Evolutionary conservation across 192 early-diverging fungal species (phyloP).

Genomic region (Coemansia sp.): DNA sequence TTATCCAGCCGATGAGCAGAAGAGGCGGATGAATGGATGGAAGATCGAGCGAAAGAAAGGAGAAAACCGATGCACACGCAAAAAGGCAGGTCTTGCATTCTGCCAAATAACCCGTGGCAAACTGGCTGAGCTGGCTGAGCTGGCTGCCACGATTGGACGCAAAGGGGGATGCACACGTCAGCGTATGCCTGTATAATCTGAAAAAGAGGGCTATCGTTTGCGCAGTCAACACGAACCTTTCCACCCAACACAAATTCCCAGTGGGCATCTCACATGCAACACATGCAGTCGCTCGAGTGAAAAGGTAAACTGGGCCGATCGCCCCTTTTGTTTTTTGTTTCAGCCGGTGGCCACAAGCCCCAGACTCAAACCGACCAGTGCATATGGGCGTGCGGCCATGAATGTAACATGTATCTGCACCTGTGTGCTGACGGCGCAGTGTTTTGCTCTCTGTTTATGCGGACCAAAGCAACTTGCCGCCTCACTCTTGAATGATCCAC

Average conservation of each 20-base stretch:
- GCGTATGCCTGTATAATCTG: background rate
- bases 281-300: background rate
- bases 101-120: background rate
- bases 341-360: background rate
- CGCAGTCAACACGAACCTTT: background rate
- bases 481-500: too few relatives aligned
- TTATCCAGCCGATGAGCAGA: background rate
- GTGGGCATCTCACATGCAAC: background rate
- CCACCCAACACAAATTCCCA: background rate
- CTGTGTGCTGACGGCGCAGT: too few relatives aligned
- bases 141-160: background rate
- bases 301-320: background rate
- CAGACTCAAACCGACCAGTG: too few relatives aligned
- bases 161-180: background rate
- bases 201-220: background rate
- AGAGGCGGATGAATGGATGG: background rate
- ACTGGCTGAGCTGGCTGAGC: background rate
- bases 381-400: too few relatives aligned
- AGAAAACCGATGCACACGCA: background rate
- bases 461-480: too few relatives aligned
- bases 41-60: constrained; percentile 2
- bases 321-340: background rate
- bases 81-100: background rate
- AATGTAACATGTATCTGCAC: too few relatives aligned
- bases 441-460: too few relatives aligned